A percentile compares a stretch with the other conserved stretches of the same genome.
Evolutionary conservation across 1,284 basidiomycete genomes (phyloP).

Genomic region (Pseudozyma tsukubaensis): DNA sequence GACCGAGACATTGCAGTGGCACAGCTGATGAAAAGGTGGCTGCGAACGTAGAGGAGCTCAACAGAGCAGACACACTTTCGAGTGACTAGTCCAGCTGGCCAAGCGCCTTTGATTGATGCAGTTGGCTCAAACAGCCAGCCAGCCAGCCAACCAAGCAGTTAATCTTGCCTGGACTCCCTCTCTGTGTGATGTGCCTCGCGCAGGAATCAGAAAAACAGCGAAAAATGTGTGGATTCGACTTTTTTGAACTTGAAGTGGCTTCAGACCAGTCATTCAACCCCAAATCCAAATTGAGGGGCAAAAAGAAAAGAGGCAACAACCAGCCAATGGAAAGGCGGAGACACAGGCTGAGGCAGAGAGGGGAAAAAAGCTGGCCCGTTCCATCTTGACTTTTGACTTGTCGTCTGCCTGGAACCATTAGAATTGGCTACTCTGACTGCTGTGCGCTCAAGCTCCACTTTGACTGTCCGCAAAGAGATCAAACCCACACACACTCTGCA

Average conservation of each 20-base stretch:
- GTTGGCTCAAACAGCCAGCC: too few species aligned
- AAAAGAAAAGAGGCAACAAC: constrained; percentile 2
- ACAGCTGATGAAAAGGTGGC: neutral
- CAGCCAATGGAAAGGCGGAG: constrained; percentile 3
- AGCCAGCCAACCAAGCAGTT: too few species aligned
- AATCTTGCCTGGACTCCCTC: too few species aligned
- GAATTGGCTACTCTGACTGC: constrained; percentile 6
- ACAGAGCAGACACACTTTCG: too few species aligned
- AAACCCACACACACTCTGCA: constrained; percentile 21
- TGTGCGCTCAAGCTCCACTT: constrained; percentile 6
- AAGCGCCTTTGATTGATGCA: too few species aligned
- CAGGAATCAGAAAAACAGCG: constrained; percentile 4
- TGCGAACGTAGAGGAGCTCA: neutral
- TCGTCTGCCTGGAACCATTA: constrained; percentile 22
- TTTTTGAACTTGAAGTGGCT: neutral
- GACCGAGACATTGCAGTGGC: constrained; percentile 6
- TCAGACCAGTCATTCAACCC: constrained; percentile 8
- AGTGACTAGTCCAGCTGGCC: too few species aligned
- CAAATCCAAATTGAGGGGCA: neutral
- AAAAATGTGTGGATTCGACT: neutral
- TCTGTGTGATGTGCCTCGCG: neutral
- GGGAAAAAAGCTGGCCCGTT: constrained; percentile 1
- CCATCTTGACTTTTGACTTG: constrained; percentile 16
- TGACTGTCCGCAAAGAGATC: constrained; percentile 9
- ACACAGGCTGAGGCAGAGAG: neutral